These are phyloP conservation scores for Arthonia radiata DNA, from an alignment of 495 filamentous ascomycete genomes.

Conservation along the genomic window DNA sequence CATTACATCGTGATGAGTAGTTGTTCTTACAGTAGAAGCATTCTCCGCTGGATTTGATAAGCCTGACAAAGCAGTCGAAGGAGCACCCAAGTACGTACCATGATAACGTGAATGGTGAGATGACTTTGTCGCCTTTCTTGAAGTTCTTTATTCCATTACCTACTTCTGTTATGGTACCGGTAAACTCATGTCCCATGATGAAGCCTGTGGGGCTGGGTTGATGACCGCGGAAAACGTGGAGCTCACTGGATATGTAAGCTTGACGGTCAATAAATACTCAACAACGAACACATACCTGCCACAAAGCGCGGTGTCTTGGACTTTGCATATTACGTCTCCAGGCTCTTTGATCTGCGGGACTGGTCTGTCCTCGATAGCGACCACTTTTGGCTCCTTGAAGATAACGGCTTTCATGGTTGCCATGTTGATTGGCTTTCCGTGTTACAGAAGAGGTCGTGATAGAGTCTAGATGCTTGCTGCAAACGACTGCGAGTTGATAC, in stretches of 20 bases:
- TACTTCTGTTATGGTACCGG: slow-evolving; percentile 43
- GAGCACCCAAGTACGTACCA: slow-evolving; percentile 31
- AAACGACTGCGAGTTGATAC: no score
- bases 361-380: slow-evolving; percentile 37
- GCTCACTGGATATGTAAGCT: slow-evolving; percentile 30
- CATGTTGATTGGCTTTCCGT: slow-evolving; percentile 12
- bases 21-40: slow-evolving; percentile 83
- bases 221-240: slow-evolving; percentile 75
- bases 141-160: slow-evolving; percentile 45
- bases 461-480: no score
- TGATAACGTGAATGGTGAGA: slow-evolving; percentile 66
- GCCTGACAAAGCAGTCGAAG: slow-evolving; percentile 1
- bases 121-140: slow-evolving; percentile 50
- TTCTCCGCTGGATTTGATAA: slow-evolving; percentile 27
- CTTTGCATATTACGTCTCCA: slow-evolving; percentile 65
- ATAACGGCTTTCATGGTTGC: slow-evolving; percentile 42
- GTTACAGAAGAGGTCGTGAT: no score
- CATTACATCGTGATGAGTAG: slow-evolving; percentile 64
- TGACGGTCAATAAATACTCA: slow-evolving; percentile 1
- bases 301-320: slow-evolving; percentile 66
- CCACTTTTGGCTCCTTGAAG: slow-evolving; percentile 37
- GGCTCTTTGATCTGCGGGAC: slow-evolving; percentile 41
- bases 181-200: slow-evolving; percentile 65
- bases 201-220: slow-evolving; percentile 37
- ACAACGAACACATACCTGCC: slow-evolving; percentile 39